Evolutionary conservation across 2,329 filamentous ascomycete genomes (phyloP).

Genomic region (Calonectria leucothoes): DNA sequence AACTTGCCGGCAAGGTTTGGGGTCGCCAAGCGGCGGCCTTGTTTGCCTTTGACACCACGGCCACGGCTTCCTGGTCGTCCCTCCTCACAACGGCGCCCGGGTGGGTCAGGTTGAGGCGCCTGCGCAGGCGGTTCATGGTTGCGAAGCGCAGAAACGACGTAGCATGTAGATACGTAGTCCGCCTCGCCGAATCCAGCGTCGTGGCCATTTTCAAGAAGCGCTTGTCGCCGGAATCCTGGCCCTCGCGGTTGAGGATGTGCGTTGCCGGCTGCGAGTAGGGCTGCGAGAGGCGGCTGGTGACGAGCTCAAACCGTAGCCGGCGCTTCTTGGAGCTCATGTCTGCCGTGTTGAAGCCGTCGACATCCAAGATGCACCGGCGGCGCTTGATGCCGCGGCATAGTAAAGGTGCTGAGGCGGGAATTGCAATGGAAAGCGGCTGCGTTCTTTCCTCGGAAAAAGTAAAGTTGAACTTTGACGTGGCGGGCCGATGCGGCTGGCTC

Average conservation of each 20-base stretch:
- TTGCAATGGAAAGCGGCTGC: conserved; percentile 26
- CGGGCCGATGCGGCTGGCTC: background rate
- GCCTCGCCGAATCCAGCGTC: conserved; percentile 49
- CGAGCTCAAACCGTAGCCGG: conserved; percentile 69
- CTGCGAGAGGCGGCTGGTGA: conserved; percentile 77
- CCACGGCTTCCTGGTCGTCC: conserved; percentile 39
- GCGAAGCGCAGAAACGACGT: conserved; percentile 72
- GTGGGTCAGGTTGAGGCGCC: conserved; percentile 50
- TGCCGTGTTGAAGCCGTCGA: conserved; percentile 67
- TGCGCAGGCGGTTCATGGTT: conserved; percentile 71
- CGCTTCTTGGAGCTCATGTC: conserved; percentile 73
- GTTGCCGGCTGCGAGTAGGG: conserved; percentile 77
- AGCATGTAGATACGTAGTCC: conserved; percentile 58
- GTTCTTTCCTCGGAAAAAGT: conserved; percentile 8
- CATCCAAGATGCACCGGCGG: conserved; percentile 63
- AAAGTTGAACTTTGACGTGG: conserved; percentile 28
- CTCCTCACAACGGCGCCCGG: conserved; percentile 46
- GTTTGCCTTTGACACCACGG: conserved; percentile 33
- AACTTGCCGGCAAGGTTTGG: conserved; percentile 34
- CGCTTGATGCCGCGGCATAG: conserved; percentile 57
- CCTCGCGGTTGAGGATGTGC: conserved; percentile 74
- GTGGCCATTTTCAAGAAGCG: conserved; percentile 62
- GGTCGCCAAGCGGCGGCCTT: conserved; percentile 36
- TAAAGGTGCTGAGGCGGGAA: background rate
- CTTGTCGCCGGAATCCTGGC: conserved; percentile 55